Conservation (phyloP, 2,329 filamentous ascomycete genomes). For the Zymoseptoria brevis region DNA sequence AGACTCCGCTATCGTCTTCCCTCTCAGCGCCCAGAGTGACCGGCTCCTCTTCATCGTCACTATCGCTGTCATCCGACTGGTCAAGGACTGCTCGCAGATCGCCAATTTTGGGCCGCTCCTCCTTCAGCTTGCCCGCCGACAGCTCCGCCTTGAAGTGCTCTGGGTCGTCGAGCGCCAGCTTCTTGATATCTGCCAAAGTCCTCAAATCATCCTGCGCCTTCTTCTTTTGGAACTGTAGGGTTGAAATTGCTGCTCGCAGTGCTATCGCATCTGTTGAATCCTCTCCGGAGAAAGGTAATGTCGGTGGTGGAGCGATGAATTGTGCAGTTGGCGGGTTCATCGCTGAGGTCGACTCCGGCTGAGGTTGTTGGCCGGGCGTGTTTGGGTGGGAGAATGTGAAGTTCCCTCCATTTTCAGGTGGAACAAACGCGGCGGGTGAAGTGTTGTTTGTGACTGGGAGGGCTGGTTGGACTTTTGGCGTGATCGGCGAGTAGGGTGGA, state of each 20-base stretch:
- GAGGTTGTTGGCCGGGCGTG: not conserved
- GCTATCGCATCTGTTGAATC: conserved; percentile 81
- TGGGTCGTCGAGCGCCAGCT: conserved; percentile 62
- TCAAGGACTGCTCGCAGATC: conserved; percentile 32
- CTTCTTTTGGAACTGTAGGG: conserved; percentile 77
- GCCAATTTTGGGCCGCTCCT: conserved; percentile 25
- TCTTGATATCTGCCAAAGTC: conserved; percentile 60
- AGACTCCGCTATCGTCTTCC: conserved; percentile 24
- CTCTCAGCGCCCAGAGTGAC: conserved; percentile 27
- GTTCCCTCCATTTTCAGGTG: conserved; percentile 14
- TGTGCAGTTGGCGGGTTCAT: conserved; percentile 17
- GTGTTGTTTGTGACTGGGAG: conserved; percentile 16
- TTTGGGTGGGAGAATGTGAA: conserved; percentile 8
- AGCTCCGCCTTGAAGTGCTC: conserved; percentile 64
- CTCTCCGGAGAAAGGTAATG: conserved; percentile 40
- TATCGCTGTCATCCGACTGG: conserved; percentile 24
- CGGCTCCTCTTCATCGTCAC: conserved; percentile 21
- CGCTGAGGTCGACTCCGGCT: not conserved
- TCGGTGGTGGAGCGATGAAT: conserved; percentile 37
- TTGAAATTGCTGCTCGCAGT: conserved; percentile 72
- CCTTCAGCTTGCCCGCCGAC: conserved; percentile 45
- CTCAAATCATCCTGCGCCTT: conserved; percentile 70
- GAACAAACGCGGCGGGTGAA: conserved; percentile 5
- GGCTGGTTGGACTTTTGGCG: conserved; percentile 26
- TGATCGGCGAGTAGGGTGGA: conserved; percentile 29